These are phyloP conservation scores for Papiliotrema nemorosa DNA, from an alignment of 1,284 basidiomycete genomes.

Conservation along the genomic window DNA sequence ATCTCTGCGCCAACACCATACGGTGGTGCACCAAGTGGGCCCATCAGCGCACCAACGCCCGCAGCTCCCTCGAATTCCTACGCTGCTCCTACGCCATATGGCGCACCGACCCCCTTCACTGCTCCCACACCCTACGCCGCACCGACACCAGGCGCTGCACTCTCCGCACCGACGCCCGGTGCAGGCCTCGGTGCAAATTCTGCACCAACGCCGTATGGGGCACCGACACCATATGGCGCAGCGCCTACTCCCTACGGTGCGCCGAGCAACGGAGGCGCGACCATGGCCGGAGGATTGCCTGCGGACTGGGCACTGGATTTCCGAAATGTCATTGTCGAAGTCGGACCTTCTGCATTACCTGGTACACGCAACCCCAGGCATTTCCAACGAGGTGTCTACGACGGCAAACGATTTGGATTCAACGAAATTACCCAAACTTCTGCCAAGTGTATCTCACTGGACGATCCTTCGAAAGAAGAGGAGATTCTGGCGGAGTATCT, in stretches of 20 bases:
- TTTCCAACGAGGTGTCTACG: conserved; percentile 39
- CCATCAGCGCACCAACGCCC: conserved; percentile 38
- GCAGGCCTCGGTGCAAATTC: conserved; percentile 15
- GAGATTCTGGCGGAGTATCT: conserved; percentile 43
- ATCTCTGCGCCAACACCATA: conserved; percentile 55
- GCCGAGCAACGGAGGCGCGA: not conserved
- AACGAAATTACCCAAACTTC: conserved; percentile 20
- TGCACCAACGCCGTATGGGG: conserved; percentile 51
- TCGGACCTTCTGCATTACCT: conserved; percentile 30
- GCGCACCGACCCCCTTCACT: conserved; percentile 52
- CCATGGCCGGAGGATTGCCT: conserved; percentile 13
- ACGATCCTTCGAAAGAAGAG: conserved; percentile 18
- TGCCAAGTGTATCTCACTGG: conserved; percentile 25
- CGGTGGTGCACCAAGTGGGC: conserved; percentile 34
- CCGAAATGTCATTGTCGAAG: conserved; percentile 43
- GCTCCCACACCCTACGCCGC: conserved; percentile 50
- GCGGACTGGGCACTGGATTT: conserved; percentile 48
- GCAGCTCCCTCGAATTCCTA: conserved; percentile 22
- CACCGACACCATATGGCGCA: conserved; percentile 19
- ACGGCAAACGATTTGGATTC: conserved; percentile 36
- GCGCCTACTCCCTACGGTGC: not conserved
- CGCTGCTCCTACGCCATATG: conserved; percentile 43
- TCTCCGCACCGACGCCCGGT: conserved; percentile 49
- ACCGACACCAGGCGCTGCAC: conserved; percentile 53
- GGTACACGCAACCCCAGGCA: conserved; percentile 38